Evolutionary conservation across 2,329 filamentous ascomycete genomes (phyloP), one percentile per base, ranked within the genome.

Genomic region (Apiospora pterosperma): DNA sequence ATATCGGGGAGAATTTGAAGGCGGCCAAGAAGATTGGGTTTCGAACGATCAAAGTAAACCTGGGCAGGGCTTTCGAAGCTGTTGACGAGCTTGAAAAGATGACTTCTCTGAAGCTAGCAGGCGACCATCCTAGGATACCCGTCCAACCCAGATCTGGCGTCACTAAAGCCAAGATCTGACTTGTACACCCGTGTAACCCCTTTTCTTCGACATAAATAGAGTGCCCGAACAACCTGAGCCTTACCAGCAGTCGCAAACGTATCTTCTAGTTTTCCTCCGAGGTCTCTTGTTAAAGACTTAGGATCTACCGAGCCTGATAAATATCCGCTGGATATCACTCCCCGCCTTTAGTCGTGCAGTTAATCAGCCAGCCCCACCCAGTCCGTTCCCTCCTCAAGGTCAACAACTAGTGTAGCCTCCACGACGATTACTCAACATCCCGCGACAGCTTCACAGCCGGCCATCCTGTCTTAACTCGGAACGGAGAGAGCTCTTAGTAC

Each of bases 1-100:
- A 97, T 72, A 97, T 99, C 75, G 96, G 96, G 1, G 89, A 94
- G 77, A 99, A 99, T 75, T 77, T 98, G 65, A 96, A 94, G 81
- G 90, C 85, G 55, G 96, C 89, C 1, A 91, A 84, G 77, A 84
- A 84, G 60, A 80, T 88, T 25, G 95, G 95, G 0, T 90, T 98
- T 76, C 79, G 84, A 64, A 98, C 95, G 0, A 85, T 98, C 69
- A 97, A 95, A 78, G 96, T 98, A 1, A 81, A 86, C 10, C 79
- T 98, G 34, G 94, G 94, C 1, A 88, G 85, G 75, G 88, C 91
- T 1, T 91, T 87, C 74, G 89, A 94, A 75, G 94, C 95, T 0
- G 94, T 98, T 0, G 89, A 86, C 69, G 88, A 93, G 76, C 78
- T 98, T 65, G 95, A 98, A 78, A 80, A 78, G 63, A 79, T 92